Evolutionary conservation across 2,329 filamentous ascomycete species (phyloP).

Genomic region (Ophiostoma novo-ulmi): DNA sequence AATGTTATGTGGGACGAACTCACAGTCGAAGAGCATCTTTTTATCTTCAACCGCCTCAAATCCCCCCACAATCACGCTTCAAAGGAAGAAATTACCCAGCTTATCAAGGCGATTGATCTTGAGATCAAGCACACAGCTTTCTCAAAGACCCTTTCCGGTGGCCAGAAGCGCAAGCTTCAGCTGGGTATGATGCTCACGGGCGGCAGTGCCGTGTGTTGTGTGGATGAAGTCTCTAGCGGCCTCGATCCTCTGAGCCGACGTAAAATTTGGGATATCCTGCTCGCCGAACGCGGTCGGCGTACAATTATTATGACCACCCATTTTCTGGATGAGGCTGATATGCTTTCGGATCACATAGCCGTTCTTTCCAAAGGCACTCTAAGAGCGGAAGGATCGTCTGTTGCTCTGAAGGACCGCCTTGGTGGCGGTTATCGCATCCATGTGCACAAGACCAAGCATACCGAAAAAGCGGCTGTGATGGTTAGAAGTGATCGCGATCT

Average conservation of each 20-base stretch:
- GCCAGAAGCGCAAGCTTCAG: conserved; percentile 88
- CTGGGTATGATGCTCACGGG: conserved; percentile 94
- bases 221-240: conserved; percentile 87
- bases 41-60: conserved; percentile 80
- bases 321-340: conserved; percentile 87
- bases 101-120: conserved; percentile 70
- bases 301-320: conserved; percentile 89
- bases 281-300: conserved; percentile 73
- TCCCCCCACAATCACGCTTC: conserved; percentile 52
- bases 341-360: conserved; percentile 82
- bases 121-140: conserved; percentile 65
- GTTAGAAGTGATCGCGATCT: conserved; percentile 31
- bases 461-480: conserved; percentile 35
- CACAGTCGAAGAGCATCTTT: conserved; percentile 78
- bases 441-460: conserved; percentile 51
- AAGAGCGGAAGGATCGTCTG: conserved; percentile 76
- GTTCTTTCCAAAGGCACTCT: conserved; percentile 80
- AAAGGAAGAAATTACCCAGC: conserved; percentile 53
- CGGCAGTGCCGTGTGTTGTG: conserved; percentile 78
- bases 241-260: conserved; percentile 79
- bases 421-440: conserved; percentile 83
- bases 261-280: conserved; percentile 90
- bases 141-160: conserved; percentile 76
- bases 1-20: conserved; percentile 91
- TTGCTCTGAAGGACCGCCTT: conserved; percentile 74